Percentiles rank a stretch among this genome's conserved stretches.
Evolutionary conservation across 345 rosid genomes (phyloP).

Genomic region (thale cress (Arabidopsis thaliana)): TAIR10.1 NC_003074.8:2873001-2873500

Average conservation of each 20-base stretch:
- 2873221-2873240: not conserved
- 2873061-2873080: conserved; percentile 51
- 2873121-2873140: conserved; percentile 15
- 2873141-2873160: conserved; percentile 7
- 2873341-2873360: not conserved
- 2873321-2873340: not conserved
- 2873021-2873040: conserved; percentile 86
- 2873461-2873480: conserved; percentile 6
- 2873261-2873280: not conserved
- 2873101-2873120: conserved; percentile 48
- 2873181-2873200: not conserved
- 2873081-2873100: conserved; percentile 65
- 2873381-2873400: not conserved
- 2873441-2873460: not conserved
- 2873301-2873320: not conserved
- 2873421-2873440: not conserved
- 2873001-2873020: conserved; percentile 82
- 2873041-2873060: conserved; percentile 72
- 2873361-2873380: not conserved
- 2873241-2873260: not conserved
- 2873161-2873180: conserved; percentile 10
- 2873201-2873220: not conserved
- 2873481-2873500: conserved; percentile 11
- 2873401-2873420: conserved; percentile 7
- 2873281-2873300: not conserved